phyloP scores from a whole-genome alignment of 352 stramenopile species.

The Globisporangium orthogonon region DNA sequence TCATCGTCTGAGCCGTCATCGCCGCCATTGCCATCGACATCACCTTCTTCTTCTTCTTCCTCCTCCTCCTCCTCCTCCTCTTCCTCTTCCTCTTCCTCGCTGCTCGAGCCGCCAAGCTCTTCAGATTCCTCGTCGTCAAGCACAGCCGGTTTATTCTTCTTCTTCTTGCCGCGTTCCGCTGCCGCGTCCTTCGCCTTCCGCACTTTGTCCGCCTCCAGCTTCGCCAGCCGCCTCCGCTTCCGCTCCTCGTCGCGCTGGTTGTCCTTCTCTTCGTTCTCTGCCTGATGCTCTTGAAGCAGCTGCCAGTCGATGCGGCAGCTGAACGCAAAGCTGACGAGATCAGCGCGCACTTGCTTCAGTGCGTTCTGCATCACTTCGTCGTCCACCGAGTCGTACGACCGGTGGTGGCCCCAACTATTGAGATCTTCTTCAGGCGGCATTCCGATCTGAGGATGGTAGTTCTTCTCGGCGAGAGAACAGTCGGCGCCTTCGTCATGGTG shows the following conservation, averaged over 20 bases:
- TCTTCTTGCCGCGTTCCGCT: constrained; percentile 28
- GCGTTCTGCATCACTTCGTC: constrained; percentile 95
- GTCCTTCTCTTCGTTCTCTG: constrained; percentile 71
- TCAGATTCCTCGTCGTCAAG: constrained; percentile 50
- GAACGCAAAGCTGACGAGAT: constrained; percentile 93
- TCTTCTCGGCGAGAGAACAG: constrained; percentile 23
- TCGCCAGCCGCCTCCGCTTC: constrained; percentile 65
- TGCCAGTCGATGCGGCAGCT: constrained; percentile 95
- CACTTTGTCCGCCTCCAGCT: constrained; percentile 40
- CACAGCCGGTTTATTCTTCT: constrained; percentile 37
- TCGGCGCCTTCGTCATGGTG: constrained; percentile 10
- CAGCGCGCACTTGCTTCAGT: constrained; percentile 36
- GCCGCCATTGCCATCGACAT: not conserved
- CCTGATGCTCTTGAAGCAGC: constrained; percentile 86
- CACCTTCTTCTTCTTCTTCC: constrained; percentile 16
- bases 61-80: constrained; percentile 11
- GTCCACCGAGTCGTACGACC: constrained; percentile 92
- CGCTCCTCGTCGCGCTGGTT: constrained; percentile 65
- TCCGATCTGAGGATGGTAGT: constrained; percentile 77
- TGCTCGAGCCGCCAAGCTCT: constrained; percentile 22
- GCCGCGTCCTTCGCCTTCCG: constrained; percentile 19
- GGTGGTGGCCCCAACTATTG: constrained; percentile 96
- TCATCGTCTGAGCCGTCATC: not conserved
- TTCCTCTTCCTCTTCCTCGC: constrained; percentile 26
- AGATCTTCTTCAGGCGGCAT: constrained; percentile 98